Percentiles rank a stretch among this genome's conserved stretches.
These are phyloP conservation scores for Micractinium conductrix DNA, from an alignment of 139 green algal genomes.

Conservation along the genomic window DNA sequence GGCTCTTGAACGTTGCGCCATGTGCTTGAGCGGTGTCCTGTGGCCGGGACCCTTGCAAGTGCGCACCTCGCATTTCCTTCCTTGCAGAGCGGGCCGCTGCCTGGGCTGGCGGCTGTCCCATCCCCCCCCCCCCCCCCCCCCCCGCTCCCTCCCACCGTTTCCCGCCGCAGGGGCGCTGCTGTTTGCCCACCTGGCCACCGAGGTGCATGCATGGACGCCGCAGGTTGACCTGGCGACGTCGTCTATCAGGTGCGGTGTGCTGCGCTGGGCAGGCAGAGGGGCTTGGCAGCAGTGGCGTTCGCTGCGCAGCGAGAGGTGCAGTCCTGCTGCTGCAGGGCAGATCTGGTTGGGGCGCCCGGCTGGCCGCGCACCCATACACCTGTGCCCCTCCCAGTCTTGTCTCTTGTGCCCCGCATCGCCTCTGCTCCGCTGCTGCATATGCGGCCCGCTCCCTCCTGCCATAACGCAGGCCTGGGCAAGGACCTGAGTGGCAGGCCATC, in stretches of 20 bases:
- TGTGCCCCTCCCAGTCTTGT: background rate
- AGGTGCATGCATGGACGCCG: constrained; percentile 84
- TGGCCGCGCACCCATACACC: background rate
- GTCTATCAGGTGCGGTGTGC: constrained; percentile 52
- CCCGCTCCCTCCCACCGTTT: too few relatives aligned
- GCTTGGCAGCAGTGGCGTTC: background rate
- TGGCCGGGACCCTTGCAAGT: too few relatives aligned
- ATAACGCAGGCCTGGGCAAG: constrained; percentile 42
- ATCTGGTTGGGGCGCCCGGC: too few relatives aligned
- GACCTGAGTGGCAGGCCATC: constrained; percentile 38
- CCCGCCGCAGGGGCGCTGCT: constrained; percentile 83
- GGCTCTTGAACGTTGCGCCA: too few relatives aligned
- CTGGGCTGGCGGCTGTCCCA: too few relatives aligned
- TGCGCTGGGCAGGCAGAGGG: constrained; percentile 20
- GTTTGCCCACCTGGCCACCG: constrained; percentile 77
- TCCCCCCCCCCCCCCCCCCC: too few relatives aligned
- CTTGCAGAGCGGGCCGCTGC: too few relatives aligned
- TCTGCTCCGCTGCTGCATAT: background rate
- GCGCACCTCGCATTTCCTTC: too few relatives aligned
- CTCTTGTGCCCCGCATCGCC: background rate
- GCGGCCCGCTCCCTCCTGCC: background rate
- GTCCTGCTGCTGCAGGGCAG: too few relatives aligned
- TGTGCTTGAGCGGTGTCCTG: too few relatives aligned
- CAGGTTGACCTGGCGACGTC: constrained; percentile 75
- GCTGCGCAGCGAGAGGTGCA: background rate